phyloP scores from a whole-genome alignment of 2,329 filamentous ascomycete genomes.

The Chaetomiaceae sp. region DNA sequence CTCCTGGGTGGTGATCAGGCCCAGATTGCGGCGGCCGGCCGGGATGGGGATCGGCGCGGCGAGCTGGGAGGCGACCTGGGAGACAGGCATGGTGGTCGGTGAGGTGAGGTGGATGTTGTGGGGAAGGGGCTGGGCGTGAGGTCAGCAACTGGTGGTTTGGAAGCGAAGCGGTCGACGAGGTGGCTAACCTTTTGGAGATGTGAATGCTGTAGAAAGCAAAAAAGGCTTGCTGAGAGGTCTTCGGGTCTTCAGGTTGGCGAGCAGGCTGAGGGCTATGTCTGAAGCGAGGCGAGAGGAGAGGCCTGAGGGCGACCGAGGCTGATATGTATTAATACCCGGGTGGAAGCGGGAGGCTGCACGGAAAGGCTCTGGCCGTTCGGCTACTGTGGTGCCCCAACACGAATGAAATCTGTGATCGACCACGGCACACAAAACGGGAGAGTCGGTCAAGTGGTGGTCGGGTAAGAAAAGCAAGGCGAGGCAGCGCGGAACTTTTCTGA shows the following conservation, averaged over 20 bases:
- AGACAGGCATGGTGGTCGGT: conserved; percentile 34
- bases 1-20: conserved; percentile 43
- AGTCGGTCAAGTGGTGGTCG: conserved; percentile 10
- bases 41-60: conserved; percentile 43
- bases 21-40: conserved; percentile 40
- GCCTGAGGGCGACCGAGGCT: conserved; percentile 9
- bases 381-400: conserved; percentile 3
- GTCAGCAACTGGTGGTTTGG: neutral
- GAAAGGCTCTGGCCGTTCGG: conserved; percentile 6
- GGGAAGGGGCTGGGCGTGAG: neutral
- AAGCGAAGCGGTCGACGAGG: neutral
- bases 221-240: neutral
- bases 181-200: conserved; percentile 2
- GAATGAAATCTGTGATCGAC: conserved; percentile 7
- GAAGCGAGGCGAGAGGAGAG: conserved; percentile 5
- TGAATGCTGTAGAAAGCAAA: neutral
- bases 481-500: conserved; percentile 8
- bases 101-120: neutral
- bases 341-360: neutral
- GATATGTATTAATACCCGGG: conserved; percentile 14
- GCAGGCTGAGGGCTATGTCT: neutral
- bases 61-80: conserved; percentile 41
- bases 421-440: conserved; percentile 1
- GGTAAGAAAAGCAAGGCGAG: conserved; percentile 14
- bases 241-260: conserved; percentile 8